phyloP scores from a whole-genome alignment of 345 rosid species.

The Rhodomyrtus tomentosa region DNA sequence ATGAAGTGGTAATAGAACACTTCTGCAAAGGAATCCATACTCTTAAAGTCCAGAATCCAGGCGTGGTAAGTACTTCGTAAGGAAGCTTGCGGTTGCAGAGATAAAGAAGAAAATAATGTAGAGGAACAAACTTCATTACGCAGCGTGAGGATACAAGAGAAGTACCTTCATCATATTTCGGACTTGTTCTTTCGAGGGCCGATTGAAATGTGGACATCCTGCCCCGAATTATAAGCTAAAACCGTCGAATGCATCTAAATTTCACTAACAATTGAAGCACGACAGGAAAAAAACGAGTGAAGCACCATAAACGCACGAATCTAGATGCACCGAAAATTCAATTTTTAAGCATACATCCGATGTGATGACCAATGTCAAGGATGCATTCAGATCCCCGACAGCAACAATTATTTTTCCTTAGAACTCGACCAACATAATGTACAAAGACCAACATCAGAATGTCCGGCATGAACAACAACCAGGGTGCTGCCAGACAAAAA shows the following conservation, averaged over 20 bases:
- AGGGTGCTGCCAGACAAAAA: background rate
- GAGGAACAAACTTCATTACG: background rate
- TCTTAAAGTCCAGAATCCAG: background rate
- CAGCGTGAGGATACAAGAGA: background rate
- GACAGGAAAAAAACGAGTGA: background rate
- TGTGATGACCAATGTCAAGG: no score
- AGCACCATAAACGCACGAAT: background rate
- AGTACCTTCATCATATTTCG: constrained; percentile 49
- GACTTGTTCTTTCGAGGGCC: constrained; percentile 70
- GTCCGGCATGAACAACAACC: background rate
- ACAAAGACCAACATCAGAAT: background rate
- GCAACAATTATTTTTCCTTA: background rate
- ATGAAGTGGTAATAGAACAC: background rate
- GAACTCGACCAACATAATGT: background rate
- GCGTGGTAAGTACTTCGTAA: background rate
- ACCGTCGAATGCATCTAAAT: background rate
- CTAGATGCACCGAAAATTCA: no score
- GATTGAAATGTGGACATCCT: constrained; percentile 92
- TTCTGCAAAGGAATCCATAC: background rate
- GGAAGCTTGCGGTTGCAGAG: background rate
- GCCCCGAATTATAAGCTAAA: constrained; percentile 23
- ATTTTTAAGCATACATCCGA: no score
- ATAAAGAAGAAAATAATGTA: background rate
- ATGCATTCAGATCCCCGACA: no score
- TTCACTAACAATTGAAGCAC: background rate